Evolutionary conservation across 805 yeast genomes (phyloP), one percentile per base, ranked within the genome.

Genomic region (Candida montana): DNA sequence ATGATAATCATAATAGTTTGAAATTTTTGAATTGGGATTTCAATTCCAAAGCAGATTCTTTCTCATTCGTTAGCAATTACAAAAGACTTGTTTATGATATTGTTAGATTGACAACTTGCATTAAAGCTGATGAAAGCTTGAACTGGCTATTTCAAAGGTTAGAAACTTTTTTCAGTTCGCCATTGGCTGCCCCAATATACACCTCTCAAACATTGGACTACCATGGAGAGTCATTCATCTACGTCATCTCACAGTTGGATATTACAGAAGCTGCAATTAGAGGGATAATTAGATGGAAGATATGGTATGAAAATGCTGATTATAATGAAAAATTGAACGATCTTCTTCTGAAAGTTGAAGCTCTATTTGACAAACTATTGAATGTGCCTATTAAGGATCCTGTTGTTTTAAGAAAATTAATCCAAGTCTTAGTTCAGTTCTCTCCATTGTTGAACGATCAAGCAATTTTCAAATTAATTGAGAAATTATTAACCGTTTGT

Each of bases 271-370:
- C 95, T 28, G 83, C 95, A 51, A 77, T 93, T 27, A 75, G 95
- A 45, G 99, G 98, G 29, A 82, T 95, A 19, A 81, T 93, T 11
- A 76, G 99, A 57, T 95, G 99, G 99, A 79, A 87, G 53, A 79
- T 88, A 15, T 91, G 97, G 96, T 89, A 87, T 53, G 72, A 63
- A 28, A 77, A 79, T 7, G 72, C 69, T 5, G 69, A 65, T 35
- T 70, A 67, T 44, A 71, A 75, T 39, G 80, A 75, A 29, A 65
- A 67, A 30, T 67, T 77, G 12, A 81, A 79, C 38, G 68, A 59
- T 17, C 67, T 77, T 40, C 64, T 79, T 39, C 68, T 67, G 35
- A 72, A 73, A 38, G 79, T 83, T 9, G 89, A 86, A 56, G 74
- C 71, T 13, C 68, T 88, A 37, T 84, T 95, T 37, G 83, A 84